Conservation (phyloP, 208 protist species). For the Crithidia fasciculata region DNA sequence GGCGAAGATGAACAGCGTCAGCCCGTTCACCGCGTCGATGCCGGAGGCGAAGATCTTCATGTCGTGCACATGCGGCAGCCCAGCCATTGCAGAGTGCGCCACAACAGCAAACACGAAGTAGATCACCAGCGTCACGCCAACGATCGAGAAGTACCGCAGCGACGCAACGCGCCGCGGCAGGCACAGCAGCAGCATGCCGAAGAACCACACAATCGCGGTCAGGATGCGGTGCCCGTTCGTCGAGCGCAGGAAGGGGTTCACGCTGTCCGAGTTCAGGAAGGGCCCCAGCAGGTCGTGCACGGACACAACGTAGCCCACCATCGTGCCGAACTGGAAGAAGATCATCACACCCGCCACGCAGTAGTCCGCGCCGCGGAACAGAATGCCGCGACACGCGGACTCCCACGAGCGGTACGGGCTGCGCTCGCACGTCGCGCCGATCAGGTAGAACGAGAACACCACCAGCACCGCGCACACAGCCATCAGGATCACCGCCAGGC, state of each 20-base stretch:
- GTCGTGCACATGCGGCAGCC: slow-evolving; percentile 38
- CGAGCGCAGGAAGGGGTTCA: slow-evolving; percentile 35
- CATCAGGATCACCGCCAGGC: slow-evolving; percentile 54
- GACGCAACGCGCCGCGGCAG: slow-evolving; percentile 70
- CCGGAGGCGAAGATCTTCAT: slow-evolving; percentile 41
- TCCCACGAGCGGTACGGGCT: slow-evolving; percentile 62
- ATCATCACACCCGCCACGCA: slow-evolving; percentile 50
- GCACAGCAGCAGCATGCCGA: slow-evolving; percentile 65
- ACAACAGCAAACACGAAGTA: slow-evolving; percentile 72
- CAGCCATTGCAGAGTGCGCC: slow-evolving; percentile 38
- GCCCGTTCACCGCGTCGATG: slow-evolving; percentile 41
- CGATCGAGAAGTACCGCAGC: slow-evolving; percentile 69
- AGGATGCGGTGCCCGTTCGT: slow-evolving; percentile 49
- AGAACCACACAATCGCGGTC: slow-evolving; percentile 51
- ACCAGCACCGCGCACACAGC: slow-evolving; percentile 49
- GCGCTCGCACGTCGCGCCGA: slow-evolving; percentile 58
- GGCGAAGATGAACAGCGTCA: slow-evolving; percentile 64
- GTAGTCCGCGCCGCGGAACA: slow-evolving; percentile 68
- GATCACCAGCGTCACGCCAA: slow-evolving; percentile 64
- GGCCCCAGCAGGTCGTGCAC: slow-evolving; percentile 51
- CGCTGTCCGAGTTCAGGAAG: slow-evolving; percentile 37
- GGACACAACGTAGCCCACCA: slow-evolving; percentile 65
- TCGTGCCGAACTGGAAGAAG: slow-evolving; percentile 52
- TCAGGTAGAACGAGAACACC: slow-evolving; percentile 70
- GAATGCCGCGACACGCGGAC: slow-evolving; percentile 47